Evolutionary conservation across 495 filamentous ascomycete species (phyloP), one percentile per base, ranked within the genome.

Genomic region (Penicillium crystallinum): DNA sequence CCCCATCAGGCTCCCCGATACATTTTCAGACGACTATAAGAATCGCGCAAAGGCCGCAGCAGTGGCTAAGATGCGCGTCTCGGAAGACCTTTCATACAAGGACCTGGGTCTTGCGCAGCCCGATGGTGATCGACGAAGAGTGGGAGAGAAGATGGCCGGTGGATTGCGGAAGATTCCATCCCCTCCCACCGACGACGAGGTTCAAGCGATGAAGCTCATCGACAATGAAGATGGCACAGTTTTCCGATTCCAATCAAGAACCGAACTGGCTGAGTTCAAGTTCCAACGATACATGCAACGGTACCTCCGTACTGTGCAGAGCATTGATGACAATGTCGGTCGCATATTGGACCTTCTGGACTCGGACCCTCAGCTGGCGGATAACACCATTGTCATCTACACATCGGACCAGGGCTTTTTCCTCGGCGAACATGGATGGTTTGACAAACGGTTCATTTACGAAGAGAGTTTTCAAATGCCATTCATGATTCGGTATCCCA

Each of bases 201-300:
- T 36, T 18, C 34, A 8, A 36, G 4, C 69, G 1, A 61, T 57
- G 17, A 51, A 46, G 11, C 49, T 73, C 2, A 71, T 74, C 17
- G 71, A 73, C 51, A 71, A 71, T 38, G 70, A 73, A 9, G 64
- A 65, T 12, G 71, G 68, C 5, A 63, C 60, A 0, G 57, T 66
- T 1, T 75, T 72, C 50, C 68, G 64, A 1, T 76, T 76, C 49
- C 46, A 57, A 12, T 61, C 61, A 0, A 34, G 9, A 15, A 43
- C 52, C 5, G 72, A 76, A 38, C 65, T 76, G 6, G 58, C 63
- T 42, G 63, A 74, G 46, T 76, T 75, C 65, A 76, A 76, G 44
- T 76, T 68, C 52, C 73, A 76, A 58, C 65, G 73, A 7, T 76
- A 76, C 51, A 73, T 76, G 71, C 69, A 76, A 57, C 63, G 73